Evolutionary conservation across 805 yeast genomes (phyloP), one percentile per base, ranked within the genome.

Genomic region (Scheffersomyces spartinae): DNA sequence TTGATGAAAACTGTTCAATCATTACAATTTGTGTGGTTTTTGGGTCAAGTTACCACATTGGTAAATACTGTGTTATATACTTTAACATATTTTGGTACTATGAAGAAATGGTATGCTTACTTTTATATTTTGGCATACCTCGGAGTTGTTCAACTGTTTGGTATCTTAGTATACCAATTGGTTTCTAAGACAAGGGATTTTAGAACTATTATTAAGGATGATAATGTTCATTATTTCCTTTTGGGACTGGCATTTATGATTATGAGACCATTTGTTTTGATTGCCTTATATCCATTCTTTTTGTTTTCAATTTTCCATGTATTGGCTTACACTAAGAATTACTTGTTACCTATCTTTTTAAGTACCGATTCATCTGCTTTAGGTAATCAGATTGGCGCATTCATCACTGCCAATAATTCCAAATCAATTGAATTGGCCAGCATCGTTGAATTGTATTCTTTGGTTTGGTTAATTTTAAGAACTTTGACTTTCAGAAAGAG

Each of bases 251-350:
- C 52, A 66, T 42, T 34, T 22, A 40, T 59, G 18, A 23, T 68
- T 5, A 45, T 74, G 30, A 67, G 84, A 37, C 73, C 77, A 24
- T 70, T 65, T 32, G 68, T 70, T 34, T 50, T 70, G 17, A 45
- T 81, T 28, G 67, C 94, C 2, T 55, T 78, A 34, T 47, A 75
- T 13, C 94, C 96, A 28, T 84, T 80, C 45, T 59, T 71, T 23
- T 57, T 81, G 29, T 86, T 79, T 50, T 77, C 95, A 6, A 45
- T 74, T 11, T 85, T 88, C 71, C 96, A 86, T 48, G 74, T 72
- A 7, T 58, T 85, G 42, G 74, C 78, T 11, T 88, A 82, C 56
- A 36, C 68, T 28, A 71, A 78, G 39, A 63, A 72, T 21, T 67
- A 64, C 35, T 36, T 88, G 29, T 58, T 86, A 26, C 94, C 96